phyloP scores from a whole-genome alignment of 2,329 filamentous ascomycete genomes.

The Trichoderma sp. region DNA sequence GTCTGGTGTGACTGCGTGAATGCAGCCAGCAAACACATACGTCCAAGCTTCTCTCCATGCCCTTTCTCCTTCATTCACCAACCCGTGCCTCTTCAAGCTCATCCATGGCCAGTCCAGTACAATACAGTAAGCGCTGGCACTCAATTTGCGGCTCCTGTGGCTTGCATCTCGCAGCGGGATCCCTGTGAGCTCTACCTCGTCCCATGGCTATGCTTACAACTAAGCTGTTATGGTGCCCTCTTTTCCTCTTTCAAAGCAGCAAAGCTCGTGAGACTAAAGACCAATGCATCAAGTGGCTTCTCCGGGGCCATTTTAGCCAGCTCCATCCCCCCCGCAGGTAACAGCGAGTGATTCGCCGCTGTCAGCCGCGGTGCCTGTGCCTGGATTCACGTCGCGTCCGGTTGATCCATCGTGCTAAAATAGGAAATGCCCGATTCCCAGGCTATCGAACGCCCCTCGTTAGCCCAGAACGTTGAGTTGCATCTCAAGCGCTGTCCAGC shows the following conservation, averaged over 20 bases:
- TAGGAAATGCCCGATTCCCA: slow-evolving; percentile 17
- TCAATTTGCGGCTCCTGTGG: slow-evolving; percentile 4
- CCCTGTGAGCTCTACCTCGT: background rate
- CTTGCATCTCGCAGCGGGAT: background rate
- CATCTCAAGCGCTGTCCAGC: background rate
- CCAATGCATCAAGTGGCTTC: background rate
- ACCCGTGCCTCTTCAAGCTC: background rate
- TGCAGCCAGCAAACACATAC: background rate
- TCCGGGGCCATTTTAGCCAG: background rate
- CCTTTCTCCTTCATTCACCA: background rate
- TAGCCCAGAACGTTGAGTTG: background rate
- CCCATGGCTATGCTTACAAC: background rate
- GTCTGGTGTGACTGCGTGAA: background rate
- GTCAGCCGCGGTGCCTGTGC: slow-evolving; percentile 4
- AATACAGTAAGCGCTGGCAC: background rate
- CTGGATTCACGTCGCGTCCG: background rate
- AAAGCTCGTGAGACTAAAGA: background rate
- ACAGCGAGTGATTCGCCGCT: background rate
- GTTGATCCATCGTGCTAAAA: slow-evolving; percentile 8
- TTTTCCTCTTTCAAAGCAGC: background rate
- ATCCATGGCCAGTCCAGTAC: background rate
- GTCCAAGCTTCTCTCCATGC: background rate
- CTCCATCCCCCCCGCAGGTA: background rate
- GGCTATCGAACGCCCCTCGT: slow-evolving; percentile 14
- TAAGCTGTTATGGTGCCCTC: background rate